Conservation (phyloP, 2,329 filamentous ascomycete species). For the Fusarium sp. region DNA sequence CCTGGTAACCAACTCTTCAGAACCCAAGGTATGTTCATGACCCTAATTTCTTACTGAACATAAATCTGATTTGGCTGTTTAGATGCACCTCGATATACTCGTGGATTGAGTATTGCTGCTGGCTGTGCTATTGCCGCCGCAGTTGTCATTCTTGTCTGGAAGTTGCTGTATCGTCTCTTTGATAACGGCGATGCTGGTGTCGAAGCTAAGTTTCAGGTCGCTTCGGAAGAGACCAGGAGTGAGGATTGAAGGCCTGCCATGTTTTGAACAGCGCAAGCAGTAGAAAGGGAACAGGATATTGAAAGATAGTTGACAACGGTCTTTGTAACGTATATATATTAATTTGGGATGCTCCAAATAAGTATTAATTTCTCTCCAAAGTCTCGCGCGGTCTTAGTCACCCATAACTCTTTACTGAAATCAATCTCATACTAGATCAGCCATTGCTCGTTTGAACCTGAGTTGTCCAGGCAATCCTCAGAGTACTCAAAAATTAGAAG, state of each 20-base stretch:
- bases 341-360: too few species aligned
- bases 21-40: slow-evolving; percentile 37
- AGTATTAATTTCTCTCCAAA: too few species aligned
- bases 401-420: too few species aligned
- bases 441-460: too few species aligned
- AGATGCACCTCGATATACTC: slow-evolving; percentile 50
- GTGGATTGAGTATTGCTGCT: slow-evolving; percentile 47
- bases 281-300: neutral
- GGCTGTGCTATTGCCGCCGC: slow-evolving; percentile 47
- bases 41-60: neutral
- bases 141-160: slow-evolving; percentile 50
- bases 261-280: neutral
- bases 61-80: neutral
- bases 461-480: too few species aligned
- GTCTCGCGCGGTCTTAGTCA: too few species aligned
- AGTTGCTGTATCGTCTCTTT: slow-evolving; percentile 50
- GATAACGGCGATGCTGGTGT: slow-evolving; percentile 50
- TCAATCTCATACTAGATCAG: too few species aligned
- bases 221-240: neutral
- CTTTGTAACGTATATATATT: too few species aligned
- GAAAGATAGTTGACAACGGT: too few species aligned
- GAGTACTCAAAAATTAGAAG: too few species aligned
- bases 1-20: slow-evolving; percentile 52
- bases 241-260: neutral
- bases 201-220: slow-evolving; percentile 25